A percentile compares a stretch with the other conserved stretches of the same genome.
phyloP scores from a whole-genome alignment of 2,329 filamentous ascomycete genomes.

The Botryotinia calthae region DNA sequence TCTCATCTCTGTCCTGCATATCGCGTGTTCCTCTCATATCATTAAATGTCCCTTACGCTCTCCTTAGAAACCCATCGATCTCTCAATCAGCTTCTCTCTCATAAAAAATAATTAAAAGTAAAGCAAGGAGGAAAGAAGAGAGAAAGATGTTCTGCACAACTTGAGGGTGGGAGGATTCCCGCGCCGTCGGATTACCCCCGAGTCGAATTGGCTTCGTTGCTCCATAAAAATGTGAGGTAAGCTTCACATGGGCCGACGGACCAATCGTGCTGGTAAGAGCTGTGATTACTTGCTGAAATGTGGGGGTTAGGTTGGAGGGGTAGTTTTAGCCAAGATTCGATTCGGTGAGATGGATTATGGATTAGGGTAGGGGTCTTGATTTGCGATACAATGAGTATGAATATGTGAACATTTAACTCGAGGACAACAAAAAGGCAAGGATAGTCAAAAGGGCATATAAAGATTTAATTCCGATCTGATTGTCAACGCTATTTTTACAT shows the following conservation, averaged over 20 bases:
- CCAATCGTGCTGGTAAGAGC: not conserved
- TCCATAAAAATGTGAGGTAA: conserved; percentile 13
- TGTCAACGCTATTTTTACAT: conserved; percentile 11
- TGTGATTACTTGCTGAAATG: not conserved
- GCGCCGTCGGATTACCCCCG: not conserved
- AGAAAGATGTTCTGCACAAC: not conserved
- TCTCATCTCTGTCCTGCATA: conserved; percentile 6
- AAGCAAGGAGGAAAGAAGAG: not conserved
- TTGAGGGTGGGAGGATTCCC: not conserved
- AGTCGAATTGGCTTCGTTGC: not conserved
- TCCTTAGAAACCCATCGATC: not conserved
- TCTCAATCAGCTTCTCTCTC: not conserved
- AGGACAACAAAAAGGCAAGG: not conserved
- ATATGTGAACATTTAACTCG: not conserved
- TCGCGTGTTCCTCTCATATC: not conserved
- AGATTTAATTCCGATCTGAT: conserved; percentile 4
- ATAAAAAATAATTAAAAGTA: not conserved
- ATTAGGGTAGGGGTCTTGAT: not conserved
- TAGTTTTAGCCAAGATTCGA: conserved; percentile 9
- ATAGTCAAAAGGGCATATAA: conserved; percentile 2
- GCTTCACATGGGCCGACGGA: not conserved
- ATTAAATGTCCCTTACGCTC: not conserved
- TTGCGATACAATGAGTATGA: not conserved
- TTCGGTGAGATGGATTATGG: not conserved
- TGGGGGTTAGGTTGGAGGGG: conserved; percentile 18